Conservation (phyloP, 495 filamentous ascomycete species). For the Penicillium egyptiacum region DNA sequence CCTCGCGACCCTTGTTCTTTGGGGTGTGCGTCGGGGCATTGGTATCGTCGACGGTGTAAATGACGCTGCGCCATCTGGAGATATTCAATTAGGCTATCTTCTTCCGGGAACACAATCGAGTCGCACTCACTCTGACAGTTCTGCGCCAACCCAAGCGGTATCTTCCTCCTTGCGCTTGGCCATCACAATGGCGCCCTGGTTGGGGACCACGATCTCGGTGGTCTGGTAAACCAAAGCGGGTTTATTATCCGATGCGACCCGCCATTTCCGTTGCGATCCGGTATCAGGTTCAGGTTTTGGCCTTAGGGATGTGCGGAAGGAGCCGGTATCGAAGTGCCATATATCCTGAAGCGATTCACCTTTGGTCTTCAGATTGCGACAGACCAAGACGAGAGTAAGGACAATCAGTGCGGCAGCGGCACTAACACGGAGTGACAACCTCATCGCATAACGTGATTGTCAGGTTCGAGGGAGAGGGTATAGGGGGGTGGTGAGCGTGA, state of each 20-base stretch:
- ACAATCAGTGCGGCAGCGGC: constrained; percentile 36
- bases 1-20: constrained; percentile 49
- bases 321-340: constrained; percentile 35
- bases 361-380: constrained; percentile 32
- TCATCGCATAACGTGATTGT: constrained; percentile 43
- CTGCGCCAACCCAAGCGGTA: constrained; percentile 41
- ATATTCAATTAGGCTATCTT: constrained; percentile 6
- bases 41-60: constrained; percentile 49
- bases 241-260: constrained; percentile 17
- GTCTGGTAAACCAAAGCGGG: constrained; percentile 26
- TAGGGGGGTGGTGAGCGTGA: background rate
- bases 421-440: constrained; percentile 42
- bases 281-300: constrained; percentile 18
- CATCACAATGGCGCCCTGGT: constrained; percentile 46
- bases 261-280: constrained; percentile 27
- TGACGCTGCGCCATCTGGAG: constrained; percentile 43
- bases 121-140: constrained; percentile 41
- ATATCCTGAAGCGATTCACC: constrained; percentile 27
- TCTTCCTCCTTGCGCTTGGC: constrained; percentile 40
- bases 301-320: constrained; percentile 21
- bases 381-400: constrained; percentile 37
- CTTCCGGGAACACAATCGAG: background rate
- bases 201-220: constrained; percentile 39
- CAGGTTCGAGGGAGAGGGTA: background rate
- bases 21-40: constrained; percentile 39